phyloP scores from a whole-genome alignment of 2,329 filamentous ascomycete species.

The Ascochyta pisi region DNA sequence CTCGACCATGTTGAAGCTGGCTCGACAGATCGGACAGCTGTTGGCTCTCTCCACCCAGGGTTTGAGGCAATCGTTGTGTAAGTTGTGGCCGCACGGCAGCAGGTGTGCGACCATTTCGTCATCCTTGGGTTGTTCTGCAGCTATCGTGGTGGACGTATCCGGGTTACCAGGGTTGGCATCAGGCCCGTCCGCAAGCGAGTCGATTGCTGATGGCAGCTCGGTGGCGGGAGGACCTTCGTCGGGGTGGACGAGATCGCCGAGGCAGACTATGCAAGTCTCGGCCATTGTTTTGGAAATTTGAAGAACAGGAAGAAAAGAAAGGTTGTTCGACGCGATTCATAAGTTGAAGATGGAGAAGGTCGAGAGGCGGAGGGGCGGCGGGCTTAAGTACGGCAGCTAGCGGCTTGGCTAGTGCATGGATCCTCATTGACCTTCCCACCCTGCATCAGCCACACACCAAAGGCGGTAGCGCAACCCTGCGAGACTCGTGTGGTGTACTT shows the following conservation, averaged over 20 bases:
- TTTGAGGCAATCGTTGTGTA: conserved; percentile 91
- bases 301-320: conserved; percentile 28
- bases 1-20: conserved; percentile 87
- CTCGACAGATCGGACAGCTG: conserved; percentile 95
- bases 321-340: conserved; percentile 42
- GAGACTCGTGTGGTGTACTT: conserved; percentile 21
- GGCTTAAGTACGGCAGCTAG: conserved; percentile 32
- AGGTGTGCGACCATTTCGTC: conserved; percentile 66
- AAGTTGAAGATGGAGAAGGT: conserved; percentile 42
- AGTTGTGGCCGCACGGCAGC: conserved; percentile 82
- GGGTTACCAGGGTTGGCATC: conserved; percentile 31
- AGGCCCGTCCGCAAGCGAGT: conserved; percentile 37
- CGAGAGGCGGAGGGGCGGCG: conserved; percentile 37
- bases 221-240: conserved; percentile 52
- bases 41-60: conserved; percentile 97
- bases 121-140: conserved; percentile 49
- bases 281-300: conserved; percentile 57
- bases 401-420: conserved; percentile 23
- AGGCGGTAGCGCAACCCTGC: conserved; percentile 31
- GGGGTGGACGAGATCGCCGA: conserved; percentile 70
- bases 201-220: conserved; percentile 33
- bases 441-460: conserved; percentile 31
- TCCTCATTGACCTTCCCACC: conserved; percentile 15
- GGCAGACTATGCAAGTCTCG: conserved; percentile 74
- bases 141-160: conserved; percentile 22